Base-by-base conservation (phyloP, 495 filamentous ascomycete genomes). In the Daldinia childiae region DNA sequence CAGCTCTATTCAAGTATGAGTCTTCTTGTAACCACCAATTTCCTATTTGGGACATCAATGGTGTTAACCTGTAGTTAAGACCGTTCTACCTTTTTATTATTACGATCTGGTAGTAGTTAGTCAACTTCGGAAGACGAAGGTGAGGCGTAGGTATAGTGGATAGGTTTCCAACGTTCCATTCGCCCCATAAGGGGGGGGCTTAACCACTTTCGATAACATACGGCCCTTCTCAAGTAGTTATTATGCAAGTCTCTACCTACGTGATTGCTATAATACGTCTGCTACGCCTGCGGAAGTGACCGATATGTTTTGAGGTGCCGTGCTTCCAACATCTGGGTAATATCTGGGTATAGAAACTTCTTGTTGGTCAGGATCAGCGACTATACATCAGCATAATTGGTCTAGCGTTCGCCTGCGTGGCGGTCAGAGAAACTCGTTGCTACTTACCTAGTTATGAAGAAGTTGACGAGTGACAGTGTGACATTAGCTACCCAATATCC, bases 121-220 rank as follows among this genome's bases (percentile, higher is more conserved):
- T 63, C 66, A 68, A 66, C 21, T 8, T 45, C 62, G 41, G 58
- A 60, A 66, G 51, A 62, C 34, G n/a, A 36, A 62, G 54, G 41
- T 61, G 64, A 50, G 64, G 59, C 43, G 38, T 65, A 73, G 39
- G 60, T 61, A 48, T 19, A 61, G 60, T 64, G 64, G 69, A 29
- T 66, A 66, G n/a, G 48, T 34, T 69, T 62, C 65, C 67, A 66
- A 19, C 58, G 65, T 73, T 66, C 65, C 70, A 73, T 73, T 67
- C 41, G 59, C 65, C 54, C 65, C 70, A 65, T 73, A 69, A 45
- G 57, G 70, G 57, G 57, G 70, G 57, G 48, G 51, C 62, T 66
- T 57, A 39, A n/a, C 27, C 45, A 32, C 41, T 26, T 52, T 54
- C 58, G 30, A 45, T 36, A 36, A 24, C 55, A 57, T 48, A 48